Evolutionary conservation across 2,329 filamentous ascomycete species (phyloP), one percentile per base, ranked within the genome.

Genomic region (Cercospora berteroae): DNA sequence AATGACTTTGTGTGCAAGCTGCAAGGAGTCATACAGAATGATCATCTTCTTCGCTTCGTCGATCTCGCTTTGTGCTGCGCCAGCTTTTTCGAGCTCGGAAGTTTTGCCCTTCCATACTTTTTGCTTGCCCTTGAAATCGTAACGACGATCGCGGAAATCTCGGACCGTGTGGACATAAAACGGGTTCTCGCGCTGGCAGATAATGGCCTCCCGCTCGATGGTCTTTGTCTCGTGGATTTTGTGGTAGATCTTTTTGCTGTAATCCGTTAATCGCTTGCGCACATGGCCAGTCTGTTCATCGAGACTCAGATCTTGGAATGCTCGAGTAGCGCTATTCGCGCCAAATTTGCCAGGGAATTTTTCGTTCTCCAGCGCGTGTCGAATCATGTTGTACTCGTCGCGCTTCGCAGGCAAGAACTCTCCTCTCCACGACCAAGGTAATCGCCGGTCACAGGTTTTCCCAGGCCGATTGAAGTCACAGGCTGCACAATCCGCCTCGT

Each of bases 41-140:
- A 97, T 95, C 96, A 99, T 99, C 84, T 99, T 99, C 83, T 97
- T 98, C 5, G 93, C 95, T 66, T 93, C 90, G 12, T 99, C 96
- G 16, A 99, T 85, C 73, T 99, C 95, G 1, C 81, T 80, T 8
- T 87, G 81, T 1, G 89, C 77, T 0, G 94, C 95, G 5, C 94
- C 94, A 1, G 92, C 87, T 18, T 91, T 87, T 78, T 96, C 96
- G 57, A 99, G 82, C 1, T 89, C 83, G 33, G 97, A 94, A 0
- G 93, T 93, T 81, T 99, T 99, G 71, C 93, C 92, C 80, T 99
- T 99, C 95, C 95, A 99, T 1, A 95, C 91, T 79, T 99, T 99
- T 70, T 97, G 93, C 77, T 97, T 91, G 66, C 94, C 96, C 79
- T 99, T 99, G 84, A 97, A 99, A 79, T 99, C 94, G 77, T 99